These are phyloP conservation scores for Herpetospermum pedunculosum DNA, from an alignment of 306 rosid species.

Conservation along the genomic window DNA sequence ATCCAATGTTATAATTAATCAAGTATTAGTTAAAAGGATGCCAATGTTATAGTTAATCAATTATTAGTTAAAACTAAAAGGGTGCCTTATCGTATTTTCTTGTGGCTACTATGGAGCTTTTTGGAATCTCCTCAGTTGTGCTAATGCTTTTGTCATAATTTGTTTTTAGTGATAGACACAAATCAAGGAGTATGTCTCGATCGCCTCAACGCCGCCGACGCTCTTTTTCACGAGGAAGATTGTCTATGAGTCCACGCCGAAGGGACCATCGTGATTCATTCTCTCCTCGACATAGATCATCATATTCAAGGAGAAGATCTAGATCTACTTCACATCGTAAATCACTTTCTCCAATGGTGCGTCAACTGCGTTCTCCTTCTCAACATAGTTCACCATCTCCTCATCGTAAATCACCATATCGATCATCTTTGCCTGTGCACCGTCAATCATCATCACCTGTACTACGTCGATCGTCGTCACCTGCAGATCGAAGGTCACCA, in stretches of 20 bases:
- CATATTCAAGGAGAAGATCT: slow-evolving; percentile 8
- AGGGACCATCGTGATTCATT: slow-evolving; percentile 18
- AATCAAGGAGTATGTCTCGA: slow-evolving; percentile 50
- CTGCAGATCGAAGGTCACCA: slow-evolving; percentile 22
- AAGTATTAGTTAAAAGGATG: neutral
- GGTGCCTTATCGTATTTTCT: neutral
- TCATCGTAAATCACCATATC: slow-evolving; percentile 28
- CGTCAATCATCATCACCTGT: slow-evolving; percentile 38
- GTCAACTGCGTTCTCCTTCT: slow-evolving; percentile 16
- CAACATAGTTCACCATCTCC: slow-evolving; percentile 23
- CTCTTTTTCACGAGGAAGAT: slow-evolving; percentile 43
- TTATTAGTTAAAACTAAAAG: neutral
- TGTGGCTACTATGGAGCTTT: neutral
- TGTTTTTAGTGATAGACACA: slow-evolving; percentile 27
- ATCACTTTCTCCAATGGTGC: slow-evolving; percentile 29
- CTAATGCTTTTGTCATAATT: neutral
- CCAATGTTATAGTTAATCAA: neutral
- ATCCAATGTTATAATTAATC: neutral
- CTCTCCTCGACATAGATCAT: slow-evolving; percentile 20
- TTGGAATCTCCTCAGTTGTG: neutral
- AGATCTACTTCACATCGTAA: slow-evolving; percentile 22
- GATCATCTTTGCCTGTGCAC: slow-evolving; percentile 31
- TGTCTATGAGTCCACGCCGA: slow-evolving; percentile 10
- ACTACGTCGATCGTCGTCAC: slow-evolving; percentile 9
- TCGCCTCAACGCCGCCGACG: slow-evolving; percentile 41